These are phyloP conservation scores for Neoarthrinium moseri DNA, from an alignment of 2,329 filamentous ascomycete genomes.

Conservation along the genomic window DNA sequence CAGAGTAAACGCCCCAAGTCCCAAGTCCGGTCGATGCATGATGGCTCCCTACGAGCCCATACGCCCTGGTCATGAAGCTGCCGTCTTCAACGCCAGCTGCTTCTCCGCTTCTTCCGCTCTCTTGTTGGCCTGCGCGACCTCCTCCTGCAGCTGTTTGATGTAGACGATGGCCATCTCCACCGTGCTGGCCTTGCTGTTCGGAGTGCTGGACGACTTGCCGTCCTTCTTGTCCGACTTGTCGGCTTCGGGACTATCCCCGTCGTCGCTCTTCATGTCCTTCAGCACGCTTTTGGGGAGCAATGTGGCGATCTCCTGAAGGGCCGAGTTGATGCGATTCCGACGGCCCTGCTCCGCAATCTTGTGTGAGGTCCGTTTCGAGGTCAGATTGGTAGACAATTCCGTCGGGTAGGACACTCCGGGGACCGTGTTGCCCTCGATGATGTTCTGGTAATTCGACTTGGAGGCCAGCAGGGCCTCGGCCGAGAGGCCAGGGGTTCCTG, in stretches of 20 bases:
- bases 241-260: constrained; percentile 47
- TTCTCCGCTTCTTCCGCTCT: constrained; percentile 65
- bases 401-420: constrained; percentile 89
- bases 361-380: constrained; percentile 94
- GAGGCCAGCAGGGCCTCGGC: constrained; percentile 74
- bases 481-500: constrained; percentile 52
- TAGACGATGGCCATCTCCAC: constrained; percentile 98
- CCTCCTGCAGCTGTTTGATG: constrained; percentile 79
- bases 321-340: constrained; percentile 91
- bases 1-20: too few species aligned
- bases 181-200: constrained; percentile 91
- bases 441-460: constrained; percentile 98
- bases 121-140: constrained; percentile 64
- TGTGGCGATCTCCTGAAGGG: constrained; percentile 85
- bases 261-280: constrained; percentile 42
- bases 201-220: constrained; percentile 45
- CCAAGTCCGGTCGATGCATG: too few species aligned
- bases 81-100: constrained; percentile 39
- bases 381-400: constrained; percentile 87
- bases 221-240: constrained; percentile 39
- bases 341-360: constrained; percentile 97
- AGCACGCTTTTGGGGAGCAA: constrained; percentile 66
- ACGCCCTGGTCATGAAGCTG: constrained; percentile 6
- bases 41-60: too few species aligned
- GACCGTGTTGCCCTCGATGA: constrained; percentile 87